phyloP scores from a whole-genome alignment of 257 asterid genomes.

The Galeopsis tetrahit region DNA sequence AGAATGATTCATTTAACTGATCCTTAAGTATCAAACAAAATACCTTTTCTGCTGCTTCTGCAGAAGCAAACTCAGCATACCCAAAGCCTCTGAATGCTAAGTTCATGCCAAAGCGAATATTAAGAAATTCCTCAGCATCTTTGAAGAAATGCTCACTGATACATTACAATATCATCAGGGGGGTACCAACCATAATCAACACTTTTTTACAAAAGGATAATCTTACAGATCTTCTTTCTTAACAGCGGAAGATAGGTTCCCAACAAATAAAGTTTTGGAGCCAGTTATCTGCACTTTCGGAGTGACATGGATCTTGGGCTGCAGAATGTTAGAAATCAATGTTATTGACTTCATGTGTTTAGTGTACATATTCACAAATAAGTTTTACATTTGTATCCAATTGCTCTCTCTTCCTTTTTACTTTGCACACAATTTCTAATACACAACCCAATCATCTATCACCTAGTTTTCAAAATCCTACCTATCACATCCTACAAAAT shows the following conservation, averaged over 20 bases:
- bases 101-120: conserved; percentile 61
- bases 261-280: conserved; percentile 70
- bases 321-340: conserved; percentile 31
- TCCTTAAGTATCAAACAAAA: not conserved
- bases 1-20: not conserved
- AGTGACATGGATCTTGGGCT: conserved; percentile 60
- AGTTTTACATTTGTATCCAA: conserved; percentile 1
- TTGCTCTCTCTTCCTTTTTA: no score
- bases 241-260: conserved; percentile 67
- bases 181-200: not conserved
- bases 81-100: conserved; percentile 82
- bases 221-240: conserved; percentile 72
- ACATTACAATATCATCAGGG: not conserved
- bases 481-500: no score
- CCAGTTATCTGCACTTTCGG: conserved; percentile 52
- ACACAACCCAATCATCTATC: no score
- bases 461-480: no score
- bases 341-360: not conserved
- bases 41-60: conserved; percentile 81
- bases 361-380: conserved; percentile 19
- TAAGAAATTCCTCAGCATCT: conserved; percentile 69
- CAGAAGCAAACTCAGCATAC: conserved; percentile 80
- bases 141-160: conserved; percentile 76
- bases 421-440: no score
- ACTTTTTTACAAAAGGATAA: not conserved